Conservation (phyloP, 2,329 filamentous ascomycete genomes). For the Pseudogymnoascus sp. region DNA sequence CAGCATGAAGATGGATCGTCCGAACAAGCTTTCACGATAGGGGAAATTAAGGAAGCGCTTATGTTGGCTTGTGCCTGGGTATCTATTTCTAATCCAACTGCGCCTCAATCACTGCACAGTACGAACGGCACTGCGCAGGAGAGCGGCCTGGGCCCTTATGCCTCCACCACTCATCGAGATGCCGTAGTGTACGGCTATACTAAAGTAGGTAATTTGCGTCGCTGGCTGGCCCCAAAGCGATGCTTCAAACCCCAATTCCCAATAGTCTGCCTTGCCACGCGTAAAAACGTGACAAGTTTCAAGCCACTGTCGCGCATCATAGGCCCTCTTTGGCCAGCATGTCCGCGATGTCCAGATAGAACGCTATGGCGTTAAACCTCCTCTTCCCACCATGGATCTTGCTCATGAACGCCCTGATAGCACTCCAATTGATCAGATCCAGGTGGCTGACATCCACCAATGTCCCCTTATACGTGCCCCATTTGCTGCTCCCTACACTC, state of each 20-base stretch:
- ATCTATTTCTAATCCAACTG: constrained; percentile 9
- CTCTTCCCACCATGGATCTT: constrained; percentile 43
- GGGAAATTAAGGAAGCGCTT: constrained; percentile 5
- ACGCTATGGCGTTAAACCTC: constrained; percentile 59
- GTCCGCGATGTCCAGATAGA: constrained; percentile 58
- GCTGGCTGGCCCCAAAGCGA: not conserved
- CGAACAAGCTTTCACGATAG: not conserved
- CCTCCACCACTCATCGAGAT: not conserved
- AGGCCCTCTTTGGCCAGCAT: constrained; percentile 63
- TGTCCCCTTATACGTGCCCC: constrained; percentile 59
- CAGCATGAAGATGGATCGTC: not conserved
- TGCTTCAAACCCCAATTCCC: not conserved
- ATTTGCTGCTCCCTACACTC: constrained; percentile 54
- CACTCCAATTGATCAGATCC: constrained; percentile 62
- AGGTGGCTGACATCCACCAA: constrained; percentile 54
- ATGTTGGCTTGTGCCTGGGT: constrained; percentile 4
- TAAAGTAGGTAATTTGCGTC: not conserved
- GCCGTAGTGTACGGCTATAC: not conserved
- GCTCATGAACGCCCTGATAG: constrained; percentile 49
- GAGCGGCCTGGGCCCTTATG: not conserved
- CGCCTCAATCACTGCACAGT: not conserved
- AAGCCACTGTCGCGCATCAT: constrained; percentile 12
- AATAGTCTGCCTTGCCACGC: constrained; percentile 2
- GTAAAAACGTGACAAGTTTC: constrained; percentile 7
- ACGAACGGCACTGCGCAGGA: not conserved